phyloP scores from a whole-genome alignment of 2,329 filamentous ascomycete species.

The Diaporthe eres region DNA sequence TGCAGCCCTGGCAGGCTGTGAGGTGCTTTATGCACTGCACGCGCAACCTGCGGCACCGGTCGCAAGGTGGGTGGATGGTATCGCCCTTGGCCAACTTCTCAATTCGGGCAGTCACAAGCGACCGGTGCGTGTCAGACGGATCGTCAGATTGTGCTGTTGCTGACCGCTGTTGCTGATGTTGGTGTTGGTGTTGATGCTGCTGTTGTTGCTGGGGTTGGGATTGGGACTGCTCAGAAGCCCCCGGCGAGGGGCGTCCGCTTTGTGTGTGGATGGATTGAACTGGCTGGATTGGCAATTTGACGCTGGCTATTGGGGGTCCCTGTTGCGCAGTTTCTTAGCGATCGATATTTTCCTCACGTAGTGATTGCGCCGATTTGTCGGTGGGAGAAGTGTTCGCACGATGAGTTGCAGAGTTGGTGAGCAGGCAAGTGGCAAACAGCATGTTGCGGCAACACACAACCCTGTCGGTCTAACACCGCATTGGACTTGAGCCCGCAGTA shows the following conservation, averaged over 20 bases:
- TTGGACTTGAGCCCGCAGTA: background rate
- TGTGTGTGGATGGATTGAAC: constrained; percentile 27
- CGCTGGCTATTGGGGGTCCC: constrained; percentile 16
- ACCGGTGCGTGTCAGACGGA: constrained; percentile 53
- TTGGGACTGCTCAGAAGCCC: constrained; percentile 45
- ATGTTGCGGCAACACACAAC: background rate
- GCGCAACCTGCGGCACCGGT: constrained; percentile 75
- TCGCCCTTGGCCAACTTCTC: constrained; percentile 82
- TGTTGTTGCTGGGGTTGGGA: background rate
- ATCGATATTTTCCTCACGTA: background rate
- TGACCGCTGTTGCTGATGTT: constrained; percentile 47
- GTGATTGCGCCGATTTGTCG: background rate
- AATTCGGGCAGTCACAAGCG: constrained; percentile 80
- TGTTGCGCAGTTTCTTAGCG: constrained; percentile 24
- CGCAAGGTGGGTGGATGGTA: constrained; percentile 84
- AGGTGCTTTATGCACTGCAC: constrained; percentile 89
- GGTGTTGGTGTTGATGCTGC: background rate
- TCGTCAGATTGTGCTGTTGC: constrained; percentile 36
- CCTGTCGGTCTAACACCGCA: background rate
- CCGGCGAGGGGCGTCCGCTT: constrained; percentile 49
- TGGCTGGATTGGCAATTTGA: constrained; percentile 32
- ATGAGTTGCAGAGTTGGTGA: background rate
- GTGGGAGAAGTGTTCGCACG: background rate
- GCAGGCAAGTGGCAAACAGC: background rate
- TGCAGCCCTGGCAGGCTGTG: constrained; percentile 88